Evolutionary conservation across 177 flowering plant genomes (phyloP), one percentile per base, ranked within the genome.

Genomic region (Vitis hybrid): DNA sequence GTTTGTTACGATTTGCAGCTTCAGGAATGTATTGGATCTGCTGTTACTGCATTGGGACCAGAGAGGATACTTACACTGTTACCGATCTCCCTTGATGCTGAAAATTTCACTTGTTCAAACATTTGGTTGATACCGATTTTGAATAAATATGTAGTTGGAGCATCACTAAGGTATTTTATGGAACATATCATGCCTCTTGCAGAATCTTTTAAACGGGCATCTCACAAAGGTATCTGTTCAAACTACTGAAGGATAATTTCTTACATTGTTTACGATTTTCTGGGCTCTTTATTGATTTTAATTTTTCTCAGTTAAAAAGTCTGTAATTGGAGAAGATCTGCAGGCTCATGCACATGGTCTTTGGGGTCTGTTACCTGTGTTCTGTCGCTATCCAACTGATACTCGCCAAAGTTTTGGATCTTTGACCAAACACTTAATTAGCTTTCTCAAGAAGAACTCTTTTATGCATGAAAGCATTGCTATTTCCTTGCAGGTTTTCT

Each of bases 11-110:
- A 45, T 74, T 60, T 86, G 75, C 91, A 93, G 96, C 81, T 93
- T 75, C 81, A 85, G 65, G 80, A 79, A 23, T 90, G 97, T 84
- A 80, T 93, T 49, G 98, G 98, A 45, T 87, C 90, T 83, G 97
- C 98, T 72, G 82, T 95, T 72, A 74, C 75, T 81, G 91, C 97
- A 34, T 85, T 93, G 89, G 99, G 99, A 72, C 91, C 96, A n/a
- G 89, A 90, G 78, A 87, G 77, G 77, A 74, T 90, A 51, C 89
- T 95, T 55, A 60, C 66, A 12, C 51, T 90, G 71, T 18, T 91
- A 13, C 98, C 98, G 23, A 80, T 95, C 50, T 72, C 87, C 60
- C 56, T 90, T 74, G 49, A 81, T 79, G 74, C 75, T 45, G 83
- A 81, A 57, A 82, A 83, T 18, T 72, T 74, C 9, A 79, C 83